These are phyloP conservation scores for Microsporum ferrugineum DNA, from an alignment of 2,329 filamentous ascomycete species.

Conservation along the genomic window DNA sequence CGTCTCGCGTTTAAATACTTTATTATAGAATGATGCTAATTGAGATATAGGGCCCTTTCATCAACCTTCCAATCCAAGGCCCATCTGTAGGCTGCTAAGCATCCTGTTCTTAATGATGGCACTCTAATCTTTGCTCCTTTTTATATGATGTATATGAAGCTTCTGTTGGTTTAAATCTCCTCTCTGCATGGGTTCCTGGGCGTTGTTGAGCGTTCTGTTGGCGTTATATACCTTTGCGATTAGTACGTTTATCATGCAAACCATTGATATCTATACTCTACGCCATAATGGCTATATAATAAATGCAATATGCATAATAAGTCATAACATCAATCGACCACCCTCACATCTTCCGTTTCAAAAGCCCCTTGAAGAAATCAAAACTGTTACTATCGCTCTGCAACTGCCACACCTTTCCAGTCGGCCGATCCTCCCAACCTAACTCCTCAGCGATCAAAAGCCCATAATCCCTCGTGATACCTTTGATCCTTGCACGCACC, in stretches of 20 bases:
- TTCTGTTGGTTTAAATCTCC: neutral
- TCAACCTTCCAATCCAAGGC: neutral
- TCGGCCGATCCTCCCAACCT: constrained; percentile 57
- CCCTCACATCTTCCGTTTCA: constrained; percentile 61
- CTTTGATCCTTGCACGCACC: constrained; percentile 62
- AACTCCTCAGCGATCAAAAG: constrained; percentile 76
- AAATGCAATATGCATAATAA: neutral
- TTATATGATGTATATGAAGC: neutral
- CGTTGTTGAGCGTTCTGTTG: neutral
- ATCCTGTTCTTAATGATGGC: too few relatives aligned
- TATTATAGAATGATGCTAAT: neutral
- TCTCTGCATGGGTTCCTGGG: neutral
- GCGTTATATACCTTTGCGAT: neutral
- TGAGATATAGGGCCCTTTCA: neutral
- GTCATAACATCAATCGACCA: neutral
- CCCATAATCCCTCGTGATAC: constrained; percentile 87
- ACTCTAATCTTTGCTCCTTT: too few relatives aligned
- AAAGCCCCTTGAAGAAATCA: constrained; percentile 83
- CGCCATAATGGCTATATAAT: neutral
- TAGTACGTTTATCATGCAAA: neutral
- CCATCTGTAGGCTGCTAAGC: neutral
- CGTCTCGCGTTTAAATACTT: neutral
- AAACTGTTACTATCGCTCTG: constrained; percentile 98
- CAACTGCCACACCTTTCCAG: constrained; percentile 67
- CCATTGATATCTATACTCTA: neutral